phyloP scores from a whole-genome alignment of 2,329 filamentous ascomycete genomes.

The Epichloe brachyelytri region DNA sequence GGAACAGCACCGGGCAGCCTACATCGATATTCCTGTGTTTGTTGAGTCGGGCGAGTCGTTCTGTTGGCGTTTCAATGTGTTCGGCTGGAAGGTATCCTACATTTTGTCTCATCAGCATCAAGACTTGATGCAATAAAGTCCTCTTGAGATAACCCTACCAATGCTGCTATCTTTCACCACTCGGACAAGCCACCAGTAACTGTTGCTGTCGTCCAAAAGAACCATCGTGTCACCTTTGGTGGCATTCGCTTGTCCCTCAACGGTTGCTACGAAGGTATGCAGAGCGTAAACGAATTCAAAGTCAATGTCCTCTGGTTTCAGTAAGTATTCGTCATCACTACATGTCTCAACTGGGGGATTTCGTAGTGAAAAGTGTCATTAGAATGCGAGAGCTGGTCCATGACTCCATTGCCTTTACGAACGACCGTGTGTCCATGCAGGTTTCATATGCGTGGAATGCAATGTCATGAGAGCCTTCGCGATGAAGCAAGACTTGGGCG shows the following conservation, averaged over 20 bases:
- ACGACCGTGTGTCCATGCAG: neutral
- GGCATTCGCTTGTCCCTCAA: conserved; percentile 95
- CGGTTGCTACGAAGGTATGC: conserved; percentile 93
- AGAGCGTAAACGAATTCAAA: conserved; percentile 98
- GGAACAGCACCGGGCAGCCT: conserved; percentile 22
- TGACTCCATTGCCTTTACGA: neutral
- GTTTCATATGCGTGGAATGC: neutral
- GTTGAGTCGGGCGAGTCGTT: conserved; percentile 83
- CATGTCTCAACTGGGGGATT: conserved; percentile 50
- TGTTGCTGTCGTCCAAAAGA: conserved; percentile 93
- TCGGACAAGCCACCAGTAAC: conserved; percentile 98
- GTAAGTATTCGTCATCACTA: conserved; percentile 77
- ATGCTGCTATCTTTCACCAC: conserved; percentile 98
- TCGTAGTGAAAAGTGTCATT: conserved; percentile 35
- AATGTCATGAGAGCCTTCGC: neutral
- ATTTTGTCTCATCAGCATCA: neutral
- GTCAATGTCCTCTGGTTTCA: conserved; percentile 92
- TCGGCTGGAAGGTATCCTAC: conserved; percentile 90
- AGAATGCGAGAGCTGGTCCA: neutral
- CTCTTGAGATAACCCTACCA: conserved; percentile 27
- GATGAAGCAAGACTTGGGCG: neutral
- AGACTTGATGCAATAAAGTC: neutral
- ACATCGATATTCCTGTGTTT: conserved; percentile 98
- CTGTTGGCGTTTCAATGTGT: conserved; percentile 95
- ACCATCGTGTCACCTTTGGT: conserved; percentile 99